These are phyloP conservation scores for Fonsecaea monophora DNA, from an alignment of 2,329 filamentous ascomycete species.

Conservation along the genomic window DNA sequence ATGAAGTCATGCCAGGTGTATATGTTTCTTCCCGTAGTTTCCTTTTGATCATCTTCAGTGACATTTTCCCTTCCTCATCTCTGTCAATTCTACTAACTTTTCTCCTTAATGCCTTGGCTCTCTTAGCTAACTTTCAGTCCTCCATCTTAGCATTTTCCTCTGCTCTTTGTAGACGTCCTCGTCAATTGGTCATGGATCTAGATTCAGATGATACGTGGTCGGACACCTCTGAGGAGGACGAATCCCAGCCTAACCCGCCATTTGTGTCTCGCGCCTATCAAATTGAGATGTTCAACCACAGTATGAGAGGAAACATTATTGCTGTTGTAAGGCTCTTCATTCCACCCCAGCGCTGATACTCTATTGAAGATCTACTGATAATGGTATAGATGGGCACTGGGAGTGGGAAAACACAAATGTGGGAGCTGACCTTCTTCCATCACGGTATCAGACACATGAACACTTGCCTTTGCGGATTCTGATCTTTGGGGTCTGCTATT, in stretches of 20 bases:
- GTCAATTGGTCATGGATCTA: constrained; percentile 8
- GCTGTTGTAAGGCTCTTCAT: constrained; percentile 62
- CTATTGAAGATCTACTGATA: constrained; percentile 35
- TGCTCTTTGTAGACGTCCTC: neutral
- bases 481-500: neutral
- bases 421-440: constrained; percentile 41
- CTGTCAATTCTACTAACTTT: neutral
- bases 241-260: neutral
- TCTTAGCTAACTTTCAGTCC: neutral
- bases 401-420: constrained; percentile 80
- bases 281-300: constrained; percentile 75
- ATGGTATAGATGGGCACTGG: constrained; percentile 76
- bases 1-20: neutral
- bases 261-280: constrained; percentile 67
- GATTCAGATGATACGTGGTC: constrained; percentile 30
- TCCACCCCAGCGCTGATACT: constrained; percentile 3
- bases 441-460: neutral
- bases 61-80: neutral
- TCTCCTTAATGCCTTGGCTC: neutral
- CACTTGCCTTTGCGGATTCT: neutral
- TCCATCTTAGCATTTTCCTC: neutral
- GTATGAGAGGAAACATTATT: constrained; percentile 72
- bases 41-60: neutral
- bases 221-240: constrained; percentile 25
- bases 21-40: neutral